Base-by-base conservation (phyloP, 192 early-diverging fungal species). In the Podila minutissima region DNA sequence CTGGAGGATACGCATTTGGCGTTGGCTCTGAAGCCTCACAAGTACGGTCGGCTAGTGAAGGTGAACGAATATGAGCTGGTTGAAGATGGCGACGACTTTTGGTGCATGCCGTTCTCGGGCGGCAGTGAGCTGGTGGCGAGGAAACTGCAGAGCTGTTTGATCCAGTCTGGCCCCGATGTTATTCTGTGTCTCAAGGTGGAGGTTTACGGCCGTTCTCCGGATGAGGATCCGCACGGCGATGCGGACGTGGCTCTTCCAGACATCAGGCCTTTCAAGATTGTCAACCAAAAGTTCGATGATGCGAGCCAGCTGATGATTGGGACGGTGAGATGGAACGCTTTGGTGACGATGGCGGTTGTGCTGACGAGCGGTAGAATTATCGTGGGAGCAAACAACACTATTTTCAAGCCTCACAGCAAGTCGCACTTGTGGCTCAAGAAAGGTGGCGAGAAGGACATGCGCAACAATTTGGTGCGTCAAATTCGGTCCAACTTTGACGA, bases 361-460 rank as follows among this genome's bases (percentile, higher is more conserved):
- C 4, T 64, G 60, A 72, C 62, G 48, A 64, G 22, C 35, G 62
- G 70, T 19, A 35, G 28, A 13, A 24, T 58, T 46, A 32, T 72
- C 24, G 70, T 72, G 9, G 53, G 62, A 9, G 62, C 62, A 8
- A 28, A 72, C 63, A 72, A 72, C 24, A 8, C 71, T 1, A 19
- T 2, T 12, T 72, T 72, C 31, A 10, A 66, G 2, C 72, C 64
- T 61, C 72, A 74, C 13, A 6, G 24, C 33, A 61, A 64, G 2
- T 74, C 72, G 28, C 57, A 49, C 11, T 22, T 74, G 17, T 74
- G 72, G 72, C 17, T 74, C 11, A 20, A 19, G 72, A 74, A 32
- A 31, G 46, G 35, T 48, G 64, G 58, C 13, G 48, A 74, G 4
- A 31, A 73, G 55, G 71, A 74, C 41, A 19, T 50, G 17, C 32